phyloP scores from a whole-genome alignment of 495 filamentous ascomycete species.

The Gamarada debralockiae region DNA sequence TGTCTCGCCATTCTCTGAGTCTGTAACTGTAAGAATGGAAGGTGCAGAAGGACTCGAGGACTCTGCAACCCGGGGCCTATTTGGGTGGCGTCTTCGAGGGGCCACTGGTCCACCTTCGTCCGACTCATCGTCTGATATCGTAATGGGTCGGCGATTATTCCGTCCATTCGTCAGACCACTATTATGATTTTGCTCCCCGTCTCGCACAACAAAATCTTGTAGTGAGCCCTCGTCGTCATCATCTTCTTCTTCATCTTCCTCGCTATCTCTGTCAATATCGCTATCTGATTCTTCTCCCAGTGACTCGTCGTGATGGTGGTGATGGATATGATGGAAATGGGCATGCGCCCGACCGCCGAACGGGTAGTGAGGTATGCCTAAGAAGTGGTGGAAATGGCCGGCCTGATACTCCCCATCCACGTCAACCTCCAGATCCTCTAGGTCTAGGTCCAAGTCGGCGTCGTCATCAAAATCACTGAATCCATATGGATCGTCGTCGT shows the following conservation, averaged over 20 bases:
- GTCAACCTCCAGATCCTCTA: slow-evolving; percentile 20
- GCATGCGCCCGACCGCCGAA: slow-evolving; percentile 4
- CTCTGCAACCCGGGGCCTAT: not conserved
- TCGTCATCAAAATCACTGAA: slow-evolving; percentile 12
- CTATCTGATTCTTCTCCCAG: slow-evolving; percentile 5
- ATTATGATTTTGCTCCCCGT: slow-evolving; percentile 7
- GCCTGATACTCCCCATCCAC: slow-evolving; percentile 4
- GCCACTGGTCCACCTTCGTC: slow-evolving; percentile 25
- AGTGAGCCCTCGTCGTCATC: slow-evolving; percentile 20
- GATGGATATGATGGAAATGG: slow-evolving; percentile 16
- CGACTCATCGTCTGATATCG: slow-evolving; percentile 22
- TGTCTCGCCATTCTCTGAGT: slow-evolving; percentile 20
- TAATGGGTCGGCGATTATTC: not conserved
- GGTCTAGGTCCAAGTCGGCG: slow-evolving; percentile 5
- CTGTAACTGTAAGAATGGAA: slow-evolving; percentile 2
- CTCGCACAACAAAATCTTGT: slow-evolving; percentile 20
- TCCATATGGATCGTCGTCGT: not conserved
- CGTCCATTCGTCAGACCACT: not conserved
- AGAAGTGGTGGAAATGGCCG: slow-evolving; percentile 3
- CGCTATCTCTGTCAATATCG: not conserved
- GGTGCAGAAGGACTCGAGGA: not conserved
- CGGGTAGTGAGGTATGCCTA: too few species aligned
- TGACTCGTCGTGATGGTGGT: slow-evolving; percentile 6
- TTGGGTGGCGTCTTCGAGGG: slow-evolving; percentile 8
- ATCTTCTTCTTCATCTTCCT: slow-evolving; percentile 17